Conservation (phyloP, 1,284 basidiomycete species). For the Pseudozyma sp. region DNA sequence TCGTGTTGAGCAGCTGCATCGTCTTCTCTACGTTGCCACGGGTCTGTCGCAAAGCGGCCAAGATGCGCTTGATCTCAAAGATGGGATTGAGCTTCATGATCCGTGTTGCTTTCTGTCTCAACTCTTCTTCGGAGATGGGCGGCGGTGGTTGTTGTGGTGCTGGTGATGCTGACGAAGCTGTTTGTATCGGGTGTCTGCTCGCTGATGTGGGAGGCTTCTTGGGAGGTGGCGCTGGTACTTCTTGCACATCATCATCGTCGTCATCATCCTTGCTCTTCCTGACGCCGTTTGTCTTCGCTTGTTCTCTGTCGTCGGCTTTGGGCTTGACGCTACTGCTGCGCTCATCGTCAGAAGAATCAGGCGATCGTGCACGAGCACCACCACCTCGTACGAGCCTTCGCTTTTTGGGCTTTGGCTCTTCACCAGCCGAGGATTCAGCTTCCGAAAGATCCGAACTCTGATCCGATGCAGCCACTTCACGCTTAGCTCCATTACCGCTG, state of each 20-base stretch:
- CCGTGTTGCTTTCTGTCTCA: constrained; percentile 27
- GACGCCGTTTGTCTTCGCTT: not conserved
- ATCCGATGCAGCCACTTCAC: constrained; percentile 20
- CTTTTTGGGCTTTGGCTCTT: constrained; percentile 42
- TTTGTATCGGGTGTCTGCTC: not conserved
- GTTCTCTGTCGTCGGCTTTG: not conserved
- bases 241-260: constrained; percentile 15
- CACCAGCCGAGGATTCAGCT: constrained; percentile 24
- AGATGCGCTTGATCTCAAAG: constrained; percentile 19
- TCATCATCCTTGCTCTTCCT: constrained; percentile 9
- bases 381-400: constrained; percentile 39
- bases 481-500: constrained; percentile 13
- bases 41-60: constrained; percentile 36
- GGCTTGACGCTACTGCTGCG: not conserved
- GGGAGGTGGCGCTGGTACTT: constrained; percentile 15
- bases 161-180: constrained; percentile 5
- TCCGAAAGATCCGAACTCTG: constrained; percentile 45
- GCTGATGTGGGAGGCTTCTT: constrained; percentile 4
- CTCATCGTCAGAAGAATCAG: constrained; percentile 13
- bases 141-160: not conserved
- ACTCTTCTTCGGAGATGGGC: constrained; percentile 22
- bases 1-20: constrained; percentile 16
- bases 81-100: constrained; percentile 26
- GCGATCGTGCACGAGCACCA: constrained; percentile 16
- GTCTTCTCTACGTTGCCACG: constrained; percentile 24